These are phyloP conservation scores for Diaporthe caulivora DNA, from an alignment of 2,329 filamentous ascomycete species.

Conservation along the genomic window DNA sequence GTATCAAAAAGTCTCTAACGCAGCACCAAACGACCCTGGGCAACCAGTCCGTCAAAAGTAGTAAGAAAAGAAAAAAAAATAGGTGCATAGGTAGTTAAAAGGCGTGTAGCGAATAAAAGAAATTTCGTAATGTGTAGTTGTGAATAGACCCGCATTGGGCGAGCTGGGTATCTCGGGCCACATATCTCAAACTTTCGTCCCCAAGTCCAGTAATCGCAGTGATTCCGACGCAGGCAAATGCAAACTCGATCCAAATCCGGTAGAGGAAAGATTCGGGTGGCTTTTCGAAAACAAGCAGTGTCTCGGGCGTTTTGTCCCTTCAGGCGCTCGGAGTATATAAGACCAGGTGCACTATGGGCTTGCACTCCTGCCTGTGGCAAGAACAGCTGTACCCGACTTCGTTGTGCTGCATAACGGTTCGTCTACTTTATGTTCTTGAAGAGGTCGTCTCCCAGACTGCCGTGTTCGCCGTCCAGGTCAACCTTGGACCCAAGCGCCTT, in stretches of 20 bases:
- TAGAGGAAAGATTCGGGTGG: constrained; percentile 11
- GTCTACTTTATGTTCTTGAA: constrained; percentile 70
- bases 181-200: constrained; percentile 41
- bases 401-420: neutral
- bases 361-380: neutral
- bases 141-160: constrained; percentile 44
- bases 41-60: constrained; percentile 17
- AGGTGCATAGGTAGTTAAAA: constrained; percentile 29
- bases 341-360: neutral
- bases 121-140: constrained; percentile 25
- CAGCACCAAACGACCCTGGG: constrained; percentile 34
- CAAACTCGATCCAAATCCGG: constrained; percentile 34
- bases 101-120: constrained; percentile 29
- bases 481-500: constrained; percentile 63
- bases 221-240: constrained; percentile 30
- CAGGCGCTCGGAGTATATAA: neutral
- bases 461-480: constrained; percentile 56
- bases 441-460: constrained; percentile 63
- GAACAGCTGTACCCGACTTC: neutral
- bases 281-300: constrained; percentile 13
- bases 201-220: constrained; percentile 31
- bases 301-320: constrained; percentile 21
- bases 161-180: constrained; percentile 49
- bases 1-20: constrained; percentile 38
- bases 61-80: constrained; percentile 20